These are phyloP conservation scores for Marasmius oreades DNA, from an alignment of 1,284 basidiomycete genomes.

Conservation along the genomic window DNA sequence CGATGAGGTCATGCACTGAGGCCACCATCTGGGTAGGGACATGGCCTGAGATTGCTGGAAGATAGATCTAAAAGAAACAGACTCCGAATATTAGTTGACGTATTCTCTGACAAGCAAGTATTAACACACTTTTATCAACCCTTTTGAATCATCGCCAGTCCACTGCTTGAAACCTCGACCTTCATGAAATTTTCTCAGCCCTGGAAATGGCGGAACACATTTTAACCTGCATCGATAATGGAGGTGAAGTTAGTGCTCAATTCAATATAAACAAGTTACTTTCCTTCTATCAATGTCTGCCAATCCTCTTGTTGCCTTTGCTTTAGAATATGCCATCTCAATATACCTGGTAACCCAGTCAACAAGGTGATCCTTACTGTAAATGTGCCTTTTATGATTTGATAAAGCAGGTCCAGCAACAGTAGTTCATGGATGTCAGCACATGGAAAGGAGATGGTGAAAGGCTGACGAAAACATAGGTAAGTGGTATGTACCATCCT, in stretches of 20 bases:
- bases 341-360: conserved; percentile 18
- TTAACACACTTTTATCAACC: conserved; percentile 15
- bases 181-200: not conserved
- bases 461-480: too few relatives aligned
- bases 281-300: conserved; percentile 19
- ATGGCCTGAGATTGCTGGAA: not conserved
- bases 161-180: not conserved
- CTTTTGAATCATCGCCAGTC: conserved; percentile 5
- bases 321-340: not conserved
- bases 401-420: conserved; percentile 23
- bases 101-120: not conserved
- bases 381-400: too few relatives aligned
- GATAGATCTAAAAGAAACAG: conserved; percentile 1
- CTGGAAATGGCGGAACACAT: not conserved
- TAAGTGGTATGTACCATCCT: too few relatives aligned
- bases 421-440: conserved; percentile 18
- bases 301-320: not conserved
- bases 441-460: not conserved
- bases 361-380: conserved; percentile 24
- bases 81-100: not conserved
- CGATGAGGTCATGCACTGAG: not conserved
- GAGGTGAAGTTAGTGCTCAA: not conserved
- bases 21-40: not conserved
- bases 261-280: not conserved
- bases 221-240: not conserved